Percentiles rank a stretch among this genome's conserved stretches.
Evolutionary conservation across 2,329 filamentous ascomycete species (phyloP).

Genomic region (Botrytis fabae): DNA sequence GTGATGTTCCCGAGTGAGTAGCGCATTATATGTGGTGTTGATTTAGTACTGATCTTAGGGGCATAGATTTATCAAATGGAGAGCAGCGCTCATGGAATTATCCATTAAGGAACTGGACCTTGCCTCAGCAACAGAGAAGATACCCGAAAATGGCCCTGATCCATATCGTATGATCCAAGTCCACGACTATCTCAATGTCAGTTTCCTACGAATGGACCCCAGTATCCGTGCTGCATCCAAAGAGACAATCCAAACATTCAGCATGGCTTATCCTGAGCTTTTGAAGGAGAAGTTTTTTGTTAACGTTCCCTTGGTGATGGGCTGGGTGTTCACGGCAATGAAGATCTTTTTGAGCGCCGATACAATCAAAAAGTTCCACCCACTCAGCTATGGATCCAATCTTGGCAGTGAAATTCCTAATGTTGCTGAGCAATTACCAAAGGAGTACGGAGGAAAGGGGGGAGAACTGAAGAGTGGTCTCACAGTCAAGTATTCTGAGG

Average conservation of each 20-base stretch:
- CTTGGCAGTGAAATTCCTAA: slow-evolving; percentile 60
- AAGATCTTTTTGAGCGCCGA: slow-evolving; percentile 73
- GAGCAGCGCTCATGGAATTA: slow-evolving; percentile 86
- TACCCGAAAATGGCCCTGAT: slow-evolving; percentile 64
- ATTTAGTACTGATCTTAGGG: slow-evolving; percentile 6
- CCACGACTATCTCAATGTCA: slow-evolving; percentile 88
- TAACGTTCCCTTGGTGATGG: slow-evolving; percentile 89
- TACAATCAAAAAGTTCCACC: slow-evolving; percentile 78
- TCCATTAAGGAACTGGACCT: slow-evolving; percentile 75
- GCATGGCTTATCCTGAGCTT: slow-evolving; percentile 84
- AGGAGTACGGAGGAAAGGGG: slow-evolving; percentile 77
- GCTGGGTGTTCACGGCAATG: slow-evolving; percentile 76
- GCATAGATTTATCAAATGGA: slow-evolving; percentile 81
- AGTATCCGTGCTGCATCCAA: slow-evolving; percentile 73
- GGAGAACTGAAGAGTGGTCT: slow-evolving; percentile 43
- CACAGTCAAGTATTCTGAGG: slow-evolving; percentile 38
- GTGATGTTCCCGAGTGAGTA: slow-evolving; percentile 74
- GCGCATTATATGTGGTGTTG: background rate
- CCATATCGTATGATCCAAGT: slow-evolving; percentile 91
- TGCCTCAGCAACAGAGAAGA: slow-evolving; percentile 64
- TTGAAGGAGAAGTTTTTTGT: slow-evolving; percentile 93
- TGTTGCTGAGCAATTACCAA: slow-evolving; percentile 66
- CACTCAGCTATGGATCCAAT: slow-evolving; percentile 70
- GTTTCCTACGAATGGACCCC: slow-evolving; percentile 80
- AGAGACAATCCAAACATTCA: slow-evolving; percentile 80